phyloP scores from a whole-genome alignment of 2,329 filamentous ascomycete species.

The Diaporthe capsici region DNA sequence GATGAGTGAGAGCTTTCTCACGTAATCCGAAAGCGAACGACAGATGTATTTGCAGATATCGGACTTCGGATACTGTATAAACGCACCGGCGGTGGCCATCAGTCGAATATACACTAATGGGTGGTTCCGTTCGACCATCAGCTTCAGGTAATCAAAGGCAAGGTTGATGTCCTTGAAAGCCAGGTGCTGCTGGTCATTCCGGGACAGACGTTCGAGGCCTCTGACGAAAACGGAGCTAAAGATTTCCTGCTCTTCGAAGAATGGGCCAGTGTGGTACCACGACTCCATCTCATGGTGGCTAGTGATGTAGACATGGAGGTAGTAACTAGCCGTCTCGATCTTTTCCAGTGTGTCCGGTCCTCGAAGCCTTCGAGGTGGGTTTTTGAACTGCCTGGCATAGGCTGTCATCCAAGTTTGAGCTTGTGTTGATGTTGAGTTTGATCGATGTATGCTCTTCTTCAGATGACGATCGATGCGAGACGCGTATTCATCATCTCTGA shows the following conservation, averaged over 20 bases:
- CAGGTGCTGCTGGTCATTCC: neutral
- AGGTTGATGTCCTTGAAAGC: slow-evolving; percentile 25
- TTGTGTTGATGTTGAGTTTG: neutral
- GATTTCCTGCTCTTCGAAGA: neutral
- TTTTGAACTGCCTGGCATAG: neutral
- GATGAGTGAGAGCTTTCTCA: neutral
- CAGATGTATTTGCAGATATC: slow-evolving; percentile 14
- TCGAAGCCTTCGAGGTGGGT: neutral
- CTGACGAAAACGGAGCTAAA: slow-evolving; percentile 25
- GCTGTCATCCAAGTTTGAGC: too few relatives aligned
- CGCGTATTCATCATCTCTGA: neutral
- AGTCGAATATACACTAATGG: slow-evolving; percentile 18
- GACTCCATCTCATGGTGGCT: neutral
- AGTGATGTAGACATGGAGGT: neutral
- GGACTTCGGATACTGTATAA: slow-evolving; percentile 12
- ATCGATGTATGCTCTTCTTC: neutral
- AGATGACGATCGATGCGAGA: slow-evolving; percentile 28
- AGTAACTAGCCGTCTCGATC: slow-evolving; percentile 13
- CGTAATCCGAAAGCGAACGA: slow-evolving; percentile 18
- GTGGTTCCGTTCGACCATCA: neutral
- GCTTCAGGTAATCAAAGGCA: slow-evolving; percentile 31
- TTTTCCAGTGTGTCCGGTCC: slow-evolving; percentile 17
- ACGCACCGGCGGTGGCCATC: slow-evolving; percentile 1
- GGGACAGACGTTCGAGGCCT: slow-evolving; percentile 25
- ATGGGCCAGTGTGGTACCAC: neutral